phyloP scores from a whole-genome alignment of 805 yeast species.

The Suhomyces vadensis region DNA sequence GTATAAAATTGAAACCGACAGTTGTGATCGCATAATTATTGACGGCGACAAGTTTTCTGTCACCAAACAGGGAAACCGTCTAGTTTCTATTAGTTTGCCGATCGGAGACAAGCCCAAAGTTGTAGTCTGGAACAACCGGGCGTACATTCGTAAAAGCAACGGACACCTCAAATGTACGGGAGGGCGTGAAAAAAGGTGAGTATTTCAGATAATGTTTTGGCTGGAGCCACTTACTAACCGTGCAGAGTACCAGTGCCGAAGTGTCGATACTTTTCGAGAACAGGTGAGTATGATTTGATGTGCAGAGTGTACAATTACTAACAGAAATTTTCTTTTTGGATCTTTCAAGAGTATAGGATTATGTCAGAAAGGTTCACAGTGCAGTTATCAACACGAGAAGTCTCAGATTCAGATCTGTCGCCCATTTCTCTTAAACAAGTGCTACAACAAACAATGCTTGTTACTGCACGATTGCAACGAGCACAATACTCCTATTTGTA shows the following conservation, averaged over 20 bases:
- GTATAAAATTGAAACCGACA: conserved; percentile 40
- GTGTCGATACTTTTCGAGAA: conserved; percentile 39
- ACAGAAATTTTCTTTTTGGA: conserved; percentile 18
- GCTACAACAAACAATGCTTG: conserved; percentile 50
- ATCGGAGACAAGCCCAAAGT: conserved; percentile 14
- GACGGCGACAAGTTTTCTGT: conserved; percentile 47
- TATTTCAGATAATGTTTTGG: neutral
- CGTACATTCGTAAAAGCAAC: conserved; percentile 23
- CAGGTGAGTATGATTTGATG: conserved; percentile 31
- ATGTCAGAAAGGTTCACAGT: conserved; percentile 53
- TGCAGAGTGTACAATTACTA: conserved; percentile 11
- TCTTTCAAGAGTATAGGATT: conserved; percentile 40
- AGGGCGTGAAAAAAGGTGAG: conserved; percentile 17
- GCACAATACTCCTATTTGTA: conserved; percentile 52
- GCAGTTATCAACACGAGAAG: conserved; percentile 56
- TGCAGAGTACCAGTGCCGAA: conserved; percentile 16
- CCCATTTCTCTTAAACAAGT: conserved; percentile 46
- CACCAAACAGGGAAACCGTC: conserved; percentile 37
- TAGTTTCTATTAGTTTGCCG: conserved; percentile 39
- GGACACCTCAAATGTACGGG: conserved; percentile 27
- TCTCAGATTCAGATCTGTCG: conserved; percentile 57
- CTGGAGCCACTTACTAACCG: conserved; percentile 10
- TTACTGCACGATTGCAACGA: conserved; percentile 59
- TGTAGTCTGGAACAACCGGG: conserved; percentile 33
- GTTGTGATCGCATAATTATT: conserved; percentile 46